phyloP scores from a whole-genome alignment of 2,329 filamentous ascomycete species.

The Elsinoe perseae region DNA sequence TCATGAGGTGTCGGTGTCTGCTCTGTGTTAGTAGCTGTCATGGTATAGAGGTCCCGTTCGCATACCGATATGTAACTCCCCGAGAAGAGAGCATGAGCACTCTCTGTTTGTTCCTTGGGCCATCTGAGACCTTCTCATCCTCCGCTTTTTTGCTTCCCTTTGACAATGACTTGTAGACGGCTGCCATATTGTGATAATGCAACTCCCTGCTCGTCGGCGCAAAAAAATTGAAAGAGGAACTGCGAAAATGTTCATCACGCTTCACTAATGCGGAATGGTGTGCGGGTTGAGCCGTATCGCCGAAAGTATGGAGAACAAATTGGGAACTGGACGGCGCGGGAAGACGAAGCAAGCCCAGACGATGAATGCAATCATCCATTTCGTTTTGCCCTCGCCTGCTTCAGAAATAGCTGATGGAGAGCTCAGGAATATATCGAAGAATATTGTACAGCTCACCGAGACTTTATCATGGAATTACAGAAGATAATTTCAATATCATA shows the following conservation, averaged over 20 bases:
- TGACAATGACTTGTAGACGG: conserved; percentile 51
- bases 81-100: conserved; percentile 87
- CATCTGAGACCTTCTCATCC: conserved; percentile 23
- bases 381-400: background rate
- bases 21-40: background rate
- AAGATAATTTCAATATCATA: background rate
- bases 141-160: conserved; percentile 29
- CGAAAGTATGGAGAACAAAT: background rate
- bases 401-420: background rate
- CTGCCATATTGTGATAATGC: conserved; percentile 38
- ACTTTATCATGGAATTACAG: background rate
- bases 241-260: background rate
- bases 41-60: background rate
- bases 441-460: background rate
- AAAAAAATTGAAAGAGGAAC: background rate
- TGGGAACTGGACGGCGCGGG: background rate
- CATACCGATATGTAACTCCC: conserved; percentile 79
- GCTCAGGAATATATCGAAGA: background rate
- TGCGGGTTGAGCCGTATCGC: background rate
- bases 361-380: conserved; percentile 7
- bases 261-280: conserved; percentile 2
- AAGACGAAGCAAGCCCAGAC: conserved; percentile 6
- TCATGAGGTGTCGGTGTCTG: conserved; percentile 87
- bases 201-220: background rate
- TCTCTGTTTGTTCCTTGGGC: conserved; percentile 44